Percentiles rank a stretch among this genome's conserved stretches.
Evolutionary conservation across 1,284 basidiomycete species (phyloP).

Genomic region (Leccinum fallax): DNA sequence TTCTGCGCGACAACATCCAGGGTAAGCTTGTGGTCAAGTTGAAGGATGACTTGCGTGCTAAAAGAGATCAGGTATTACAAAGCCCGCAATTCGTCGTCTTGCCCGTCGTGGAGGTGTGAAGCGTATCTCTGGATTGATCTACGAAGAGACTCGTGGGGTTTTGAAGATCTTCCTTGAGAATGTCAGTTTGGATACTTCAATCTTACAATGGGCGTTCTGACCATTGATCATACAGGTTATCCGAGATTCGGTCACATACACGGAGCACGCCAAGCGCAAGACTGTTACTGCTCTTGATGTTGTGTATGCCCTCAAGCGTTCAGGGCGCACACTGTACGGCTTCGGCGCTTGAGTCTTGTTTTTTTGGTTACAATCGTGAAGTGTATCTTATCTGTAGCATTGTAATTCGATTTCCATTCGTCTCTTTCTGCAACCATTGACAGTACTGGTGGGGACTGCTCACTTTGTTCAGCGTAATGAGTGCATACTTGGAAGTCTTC

Average conservation of each 20-base stretch:
- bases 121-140: conserved; percentile 72
- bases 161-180: conserved; percentile 69
- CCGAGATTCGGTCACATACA: conserved; percentile 86
- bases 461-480: background rate
- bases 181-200: conserved; percentile 26
- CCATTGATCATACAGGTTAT: conserved; percentile 47
- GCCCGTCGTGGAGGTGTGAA: conserved; percentile 77
- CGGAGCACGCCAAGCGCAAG: conserved; percentile 87
- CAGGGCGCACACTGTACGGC: conserved; percentile 78
- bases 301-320: conserved; percentile 83
- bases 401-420: conserved; percentile 24
- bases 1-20: conserved; percentile 72
- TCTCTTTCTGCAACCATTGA: background rate
- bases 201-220: background rate
- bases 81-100: conserved; percentile 74
- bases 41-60: background rate
- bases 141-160: conserved; percentile 76
- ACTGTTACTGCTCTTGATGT: conserved; percentile 85
- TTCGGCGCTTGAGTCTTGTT: conserved; percentile 54
- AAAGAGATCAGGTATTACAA: conserved; percentile 32
- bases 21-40: conserved; percentile 29
- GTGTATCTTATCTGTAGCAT: conserved; percentile 36
- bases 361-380: conserved; percentile 1
- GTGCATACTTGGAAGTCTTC: background rate
- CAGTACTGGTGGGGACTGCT: background rate